Conservation (phyloP, 257 asterid species). For the Orobanche coerulescens region DNA sequence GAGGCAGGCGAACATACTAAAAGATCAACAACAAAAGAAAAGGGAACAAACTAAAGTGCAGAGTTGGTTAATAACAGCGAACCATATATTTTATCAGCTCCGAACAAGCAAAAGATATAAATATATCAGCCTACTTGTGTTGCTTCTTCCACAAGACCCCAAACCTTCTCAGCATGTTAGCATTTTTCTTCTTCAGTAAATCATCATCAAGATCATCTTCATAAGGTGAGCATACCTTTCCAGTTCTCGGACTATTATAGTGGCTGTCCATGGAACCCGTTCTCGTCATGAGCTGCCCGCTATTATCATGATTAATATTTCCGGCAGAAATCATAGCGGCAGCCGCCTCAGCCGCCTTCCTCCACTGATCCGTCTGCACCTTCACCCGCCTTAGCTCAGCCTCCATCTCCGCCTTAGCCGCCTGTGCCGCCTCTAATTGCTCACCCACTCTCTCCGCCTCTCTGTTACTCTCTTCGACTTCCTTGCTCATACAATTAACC, state of each 20-base stretch:
- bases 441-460: slow-evolving; percentile 43
- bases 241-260: slow-evolving; percentile 48
- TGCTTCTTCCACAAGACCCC: slow-evolving; percentile 90
- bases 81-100: too few relatives aligned
- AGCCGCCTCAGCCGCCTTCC: slow-evolving; percentile 97
- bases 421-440: slow-evolving; percentile 65
- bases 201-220: slow-evolving; percentile 68
- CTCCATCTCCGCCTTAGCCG: slow-evolving; percentile 70
- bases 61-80: too few relatives aligned
- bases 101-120: too few relatives aligned
- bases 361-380: slow-evolving; percentile 96
- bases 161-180: slow-evolving; percentile 64
- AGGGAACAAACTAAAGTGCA: too few relatives aligned
- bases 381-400: slow-evolving; percentile 62
- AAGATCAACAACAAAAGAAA: too few relatives aligned
- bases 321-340: slow-evolving; percentile 78
- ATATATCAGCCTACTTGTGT: slow-evolving; percentile 48
- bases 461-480: slow-evolving; percentile 53
- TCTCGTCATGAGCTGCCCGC: slow-evolving; percentile 57
- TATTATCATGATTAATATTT: slow-evolving; percentile 24
- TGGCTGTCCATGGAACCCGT: slow-evolving; percentile 72
- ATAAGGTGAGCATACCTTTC: slow-evolving; percentile 50
- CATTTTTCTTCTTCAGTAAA: slow-evolving; percentile 65
- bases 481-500: slow-evolving; percentile 48
- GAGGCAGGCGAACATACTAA: too few relatives aligned